phyloP scores from a whole-genome alignment of 1,139 yeast species.

The Sugiyamaella xylanicola region DNA sequence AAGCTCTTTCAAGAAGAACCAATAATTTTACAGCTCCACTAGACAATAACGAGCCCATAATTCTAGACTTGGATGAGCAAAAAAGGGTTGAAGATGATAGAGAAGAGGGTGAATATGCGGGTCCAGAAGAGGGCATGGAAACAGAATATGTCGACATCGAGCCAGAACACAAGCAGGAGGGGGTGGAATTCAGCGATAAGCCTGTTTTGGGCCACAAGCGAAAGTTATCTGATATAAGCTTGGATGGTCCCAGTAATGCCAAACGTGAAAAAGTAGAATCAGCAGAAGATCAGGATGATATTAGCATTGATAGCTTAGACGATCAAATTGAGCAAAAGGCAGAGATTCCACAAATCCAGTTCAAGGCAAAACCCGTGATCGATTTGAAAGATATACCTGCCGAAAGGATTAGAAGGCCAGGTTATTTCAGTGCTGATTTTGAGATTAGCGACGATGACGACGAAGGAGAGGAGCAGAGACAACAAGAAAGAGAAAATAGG shows the following conservation, averaged over 20 bases:
- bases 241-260: neutral
- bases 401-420: conserved; percentile 35
- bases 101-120: neutral
- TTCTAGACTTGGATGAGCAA: neutral
- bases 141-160: neutral
- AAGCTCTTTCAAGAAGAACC: conserved; percentile 17
- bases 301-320: neutral
- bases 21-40: conserved; percentile 19
- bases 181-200: neutral
- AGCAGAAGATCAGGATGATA: neutral
- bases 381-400: conserved; percentile 34
- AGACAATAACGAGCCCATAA: conserved; percentile 13
- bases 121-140: conserved; percentile 5
- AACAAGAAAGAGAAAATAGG: neutral
- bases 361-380: conserved; percentile 32
- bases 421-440: conserved; percentile 38
- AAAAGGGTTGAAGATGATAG: neutral
- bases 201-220: conserved; percentile 1
- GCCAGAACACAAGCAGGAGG: conserved; percentile 8
- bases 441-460: conserved; percentile 35
- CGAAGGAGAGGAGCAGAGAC: conserved; percentile 17
- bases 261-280: conserved; percentile 8
- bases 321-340: neutral
- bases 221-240: conserved; percentile 5
- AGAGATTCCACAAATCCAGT: conserved; percentile 27